Base-by-base conservation (phyloP, 352 stramenopile genomes). In the Phytopythium chamaehyphon region DNA sequence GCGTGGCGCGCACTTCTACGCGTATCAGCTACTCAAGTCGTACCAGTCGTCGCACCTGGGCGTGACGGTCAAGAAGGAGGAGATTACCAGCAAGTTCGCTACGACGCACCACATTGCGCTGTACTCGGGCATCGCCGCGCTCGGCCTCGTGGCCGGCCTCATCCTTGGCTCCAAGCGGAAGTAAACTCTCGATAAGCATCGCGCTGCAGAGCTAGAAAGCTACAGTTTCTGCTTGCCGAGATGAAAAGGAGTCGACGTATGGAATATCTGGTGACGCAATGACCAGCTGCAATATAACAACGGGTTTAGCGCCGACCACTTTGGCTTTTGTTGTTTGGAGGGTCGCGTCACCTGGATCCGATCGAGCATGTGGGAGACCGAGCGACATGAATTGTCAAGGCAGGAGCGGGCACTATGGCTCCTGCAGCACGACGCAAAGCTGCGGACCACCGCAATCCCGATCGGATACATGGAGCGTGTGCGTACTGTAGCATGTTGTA, bases 1-100 rank as follows among this genome's bases (percentile, higher is more conserved):
- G 51, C 78, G 89, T 50, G 89, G 89, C 23, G 89, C 89, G 22
- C 86, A 97, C 69, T 96, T 87, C 61, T 93, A 86, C 55, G 80
- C 82, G 47, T 90, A 90, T 57, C 77, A 90, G 64, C 56, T 93
- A 24, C 66, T 90, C 46, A 65, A 79, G 60, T 67, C 71, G 54
- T 83, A 90, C 67, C 79, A 79, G 36, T 59, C 55, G 50, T 53
- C 61, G 23, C 63, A 72, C 39, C 40, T 80, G 42, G 61, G 69
- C 36, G 49, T 62, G 23, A 62, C 55, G 18, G 68, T 77, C 36
- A 51, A 57, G 24, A 56, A 51, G 12, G 65, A 69, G 38, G 40
- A 40, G 48, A 53, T 69, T 26, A 42, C 62, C 19, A 49, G 66
- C 35, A 83, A 69, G 38, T 79, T 69, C 18, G 68, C 56, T 22